These are phyloP conservation scores for Tagetes erecta DNA, from an alignment of 129 eudicot genomes.

Conservation along the genomic window DNA sequence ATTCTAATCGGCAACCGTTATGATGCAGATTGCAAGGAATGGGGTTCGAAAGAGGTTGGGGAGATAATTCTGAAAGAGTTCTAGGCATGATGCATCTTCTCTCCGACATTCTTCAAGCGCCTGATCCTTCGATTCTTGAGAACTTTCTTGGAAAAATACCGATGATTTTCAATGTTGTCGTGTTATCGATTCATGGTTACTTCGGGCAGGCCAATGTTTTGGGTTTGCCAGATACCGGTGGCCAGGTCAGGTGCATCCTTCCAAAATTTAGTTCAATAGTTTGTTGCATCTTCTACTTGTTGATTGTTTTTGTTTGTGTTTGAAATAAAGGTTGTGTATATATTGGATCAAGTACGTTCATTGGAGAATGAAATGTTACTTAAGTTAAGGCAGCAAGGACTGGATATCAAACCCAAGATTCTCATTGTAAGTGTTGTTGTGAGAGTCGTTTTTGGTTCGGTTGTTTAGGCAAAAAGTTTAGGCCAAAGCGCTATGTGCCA, in stretches of 20 bases:
- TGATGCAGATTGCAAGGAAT: conserved; percentile 79
- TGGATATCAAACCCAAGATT: conserved; percentile 79
- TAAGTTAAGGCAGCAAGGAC: conserved; percentile 81
- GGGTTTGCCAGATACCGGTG: conserved; percentile 99
- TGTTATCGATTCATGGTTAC: conserved; percentile 89
- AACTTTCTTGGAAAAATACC: conserved; percentile 87
- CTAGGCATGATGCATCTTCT: conserved; percentile 85
- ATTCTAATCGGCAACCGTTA: background rate
- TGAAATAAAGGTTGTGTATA: conserved; percentile 71
- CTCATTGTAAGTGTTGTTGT: conserved; percentile 52
- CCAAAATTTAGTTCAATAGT: background rate
- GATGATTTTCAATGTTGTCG: conserved; percentile 93
- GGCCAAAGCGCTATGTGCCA: background rate
- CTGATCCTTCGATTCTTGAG: conserved; percentile 86
- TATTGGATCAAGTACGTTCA: conserved; percentile 98
- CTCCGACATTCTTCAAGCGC: conserved; percentile 95
- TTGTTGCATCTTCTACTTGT: conserved; percentile 5
- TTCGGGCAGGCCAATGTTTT: conserved; percentile 98
- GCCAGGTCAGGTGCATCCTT: conserved; percentile 61
- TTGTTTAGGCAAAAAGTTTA: background rate
- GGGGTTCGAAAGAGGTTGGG: conserved; percentile 99
- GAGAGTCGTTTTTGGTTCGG: background rate
- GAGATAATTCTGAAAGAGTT: conserved; percentile 70
- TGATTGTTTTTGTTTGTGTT: conserved; percentile 8
- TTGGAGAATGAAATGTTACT: conserved; percentile 86